A percentile compares a stretch with the other conserved stretches of the same genome.
Conservation (phyloP, 345 rosid genomes). For the Aurinia saxatilis region DNA sequence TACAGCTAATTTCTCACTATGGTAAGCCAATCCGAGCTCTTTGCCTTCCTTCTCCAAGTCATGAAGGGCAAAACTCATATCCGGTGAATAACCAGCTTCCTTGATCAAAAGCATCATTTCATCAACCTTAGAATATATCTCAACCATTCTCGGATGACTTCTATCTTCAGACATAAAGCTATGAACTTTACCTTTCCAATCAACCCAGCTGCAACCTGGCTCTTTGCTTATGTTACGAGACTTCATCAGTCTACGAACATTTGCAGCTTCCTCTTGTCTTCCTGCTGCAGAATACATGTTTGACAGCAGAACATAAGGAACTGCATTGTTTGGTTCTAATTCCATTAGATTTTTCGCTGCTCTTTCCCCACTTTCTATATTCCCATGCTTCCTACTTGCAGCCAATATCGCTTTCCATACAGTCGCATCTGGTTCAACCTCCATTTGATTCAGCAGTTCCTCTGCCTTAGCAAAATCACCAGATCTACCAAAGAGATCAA, state of each 20-base stretch:
- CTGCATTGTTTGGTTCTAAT: constrained; percentile 62
- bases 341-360: constrained; percentile 68
- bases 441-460: constrained; percentile 57
- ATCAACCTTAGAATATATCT: constrained; percentile 63
- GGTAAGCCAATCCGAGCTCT: constrained; percentile 77
- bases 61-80: constrained; percentile 66
- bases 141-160: constrained; percentile 49
- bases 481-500: constrained; percentile 78
- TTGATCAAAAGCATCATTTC: constrained; percentile 60
- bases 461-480: constrained; percentile 68
- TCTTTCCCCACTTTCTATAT: constrained; percentile 62
- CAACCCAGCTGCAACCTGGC: constrained; percentile 87
- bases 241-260: constrained; percentile 62
- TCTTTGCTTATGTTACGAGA: constrained; percentile 61
- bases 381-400: constrained; percentile 68
- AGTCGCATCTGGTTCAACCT: constrained; percentile 66
- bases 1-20: constrained; percentile 84
- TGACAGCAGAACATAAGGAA: constrained; percentile 68
- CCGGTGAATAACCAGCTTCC: constrained; percentile 71
- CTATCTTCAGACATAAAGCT: constrained; percentile 76
- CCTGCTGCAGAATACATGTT: constrained; percentile 66
- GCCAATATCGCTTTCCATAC: constrained; percentile 76
- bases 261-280: constrained; percentile 73
- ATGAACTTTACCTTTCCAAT: constrained; percentile 50
- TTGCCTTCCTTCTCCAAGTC: constrained; percentile 66